Evolutionary conservation across 768 basidiomycete genomes (phyloP).

Genomic region (Tricholoma flavovirens): DNA sequence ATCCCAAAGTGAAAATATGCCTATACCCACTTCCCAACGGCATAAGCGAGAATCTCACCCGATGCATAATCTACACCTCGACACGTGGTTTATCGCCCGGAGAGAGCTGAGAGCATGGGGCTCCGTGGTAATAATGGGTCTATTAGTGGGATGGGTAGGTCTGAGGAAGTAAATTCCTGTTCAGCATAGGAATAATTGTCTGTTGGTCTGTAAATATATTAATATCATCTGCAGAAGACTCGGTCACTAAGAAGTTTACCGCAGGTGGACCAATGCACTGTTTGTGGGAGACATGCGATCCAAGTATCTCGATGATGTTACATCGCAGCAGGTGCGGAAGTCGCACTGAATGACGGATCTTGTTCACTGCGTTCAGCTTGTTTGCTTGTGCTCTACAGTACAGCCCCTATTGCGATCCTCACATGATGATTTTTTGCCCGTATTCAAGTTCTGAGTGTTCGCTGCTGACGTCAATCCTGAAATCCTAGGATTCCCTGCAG

Average conservation of each 20-base stretch:
- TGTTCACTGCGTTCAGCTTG: background rate
- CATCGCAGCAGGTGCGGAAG: background rate
- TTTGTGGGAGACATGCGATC: background rate
- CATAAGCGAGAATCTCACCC: background rate
- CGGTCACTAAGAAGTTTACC: background rate
- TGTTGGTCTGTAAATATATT: background rate
- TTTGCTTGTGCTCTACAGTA: no score
- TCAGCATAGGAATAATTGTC: background rate
- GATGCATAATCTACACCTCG: background rate
- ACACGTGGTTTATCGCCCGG: background rate
- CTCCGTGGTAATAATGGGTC: constrained; percentile 21
- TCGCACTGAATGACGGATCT: background rate
- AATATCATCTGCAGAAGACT: background rate
- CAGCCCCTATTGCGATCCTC: background rate
- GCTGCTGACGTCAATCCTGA: no score
- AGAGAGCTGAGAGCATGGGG: constrained; percentile 23
- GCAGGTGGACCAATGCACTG: background rate
- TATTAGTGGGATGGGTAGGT: constrained; percentile 26
- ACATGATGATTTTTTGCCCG: background rate
- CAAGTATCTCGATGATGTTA: background rate
- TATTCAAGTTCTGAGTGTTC: background rate
- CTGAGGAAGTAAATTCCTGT: constrained; percentile 8
- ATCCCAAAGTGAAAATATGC: background rate
- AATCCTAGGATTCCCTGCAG: no score
- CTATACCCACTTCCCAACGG: background rate